Evolutionary conservation across 768 basidiomycete species (phyloP), one percentile per base, ranked within the genome.

Genomic region (Collybiopsis luxurians): DNA sequence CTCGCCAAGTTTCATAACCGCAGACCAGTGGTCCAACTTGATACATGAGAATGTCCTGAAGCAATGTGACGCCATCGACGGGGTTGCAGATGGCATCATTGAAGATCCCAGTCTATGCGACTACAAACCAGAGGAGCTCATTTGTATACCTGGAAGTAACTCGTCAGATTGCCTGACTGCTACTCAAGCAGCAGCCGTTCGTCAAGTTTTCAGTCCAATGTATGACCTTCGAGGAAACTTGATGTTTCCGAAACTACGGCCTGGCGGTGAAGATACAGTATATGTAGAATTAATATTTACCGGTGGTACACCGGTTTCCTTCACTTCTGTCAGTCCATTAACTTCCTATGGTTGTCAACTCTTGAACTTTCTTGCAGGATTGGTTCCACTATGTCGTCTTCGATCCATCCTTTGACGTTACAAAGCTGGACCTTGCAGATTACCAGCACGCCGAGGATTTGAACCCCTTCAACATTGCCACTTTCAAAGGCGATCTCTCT

Each of bases 1-100:
- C 10, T 40, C 51, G 19, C 26, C 45, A 17, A 48, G 50, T 15
- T 64, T 63, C 44, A 60, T 64, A 26, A 42, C 61, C 3, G 36
- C 55, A 10, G 56, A 40, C 4, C 31, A 45, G 27, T 64, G 63
- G 63, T 9, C n/a, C 23, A 36, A 48, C 1, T 28, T 59, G 28
- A 57, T 65, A 27, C 53, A 61, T 21, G 28, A 60, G 43, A 62
- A 65, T 36, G 59, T 61, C 15, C 39, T 65, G 31, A 60, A 59
- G 27, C 64, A 65, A 39, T 65, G 64, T 50, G 64, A 65, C 45
- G 49, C 34, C 1, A 36, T 65, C 23, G 64, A 65, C 50, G 64
- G 64, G 11, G 49, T 60, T 11, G 38, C 39, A 17, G 64, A 65
- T 55, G 59, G 60, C n/a, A 49, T 65, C n/a, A 57, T 65, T 15